Conservation (phyloP, 768 basidiomycete species). For the Nidularia sp. region DNA sequence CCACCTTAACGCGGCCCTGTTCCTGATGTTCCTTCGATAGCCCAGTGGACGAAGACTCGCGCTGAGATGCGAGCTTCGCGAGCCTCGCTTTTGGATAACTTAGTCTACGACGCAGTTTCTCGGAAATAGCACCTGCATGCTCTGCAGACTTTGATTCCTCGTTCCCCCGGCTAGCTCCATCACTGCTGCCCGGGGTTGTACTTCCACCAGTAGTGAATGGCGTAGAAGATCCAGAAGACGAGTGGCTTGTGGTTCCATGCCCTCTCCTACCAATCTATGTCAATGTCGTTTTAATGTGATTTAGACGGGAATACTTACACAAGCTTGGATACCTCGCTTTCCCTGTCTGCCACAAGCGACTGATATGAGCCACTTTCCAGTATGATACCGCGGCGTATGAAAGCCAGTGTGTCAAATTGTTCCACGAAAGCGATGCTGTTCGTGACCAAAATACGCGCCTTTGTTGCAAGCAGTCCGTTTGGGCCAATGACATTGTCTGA, state of each 20-base stretch:
- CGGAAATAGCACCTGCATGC: conserved; percentile 30
- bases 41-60: conserved; percentile 37
- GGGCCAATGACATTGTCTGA: conserved; percentile 85
- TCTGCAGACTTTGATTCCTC: conserved; percentile 18
- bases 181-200: conserved; percentile 24
- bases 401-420: conserved; percentile 71
- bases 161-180: not conserved
- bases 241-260: conserved; percentile 35
- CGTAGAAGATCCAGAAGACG: conserved; percentile 46
- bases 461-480: conserved; percentile 72
- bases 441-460: conserved; percentile 83
- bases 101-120: conserved; percentile 52
- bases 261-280: conserved; percentile 24
- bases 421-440: conserved; percentile 83
- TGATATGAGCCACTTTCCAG: conserved; percentile 70
- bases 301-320: conserved; percentile 43
- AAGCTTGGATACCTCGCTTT: conserved; percentile 69
- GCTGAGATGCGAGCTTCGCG: conserved; percentile 33
- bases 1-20: conserved; percentile 72
- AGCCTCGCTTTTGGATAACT: conserved; percentile 59
- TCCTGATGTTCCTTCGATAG: conserved; percentile 70
- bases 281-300: not conserved
- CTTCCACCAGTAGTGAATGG: conserved; percentile 38
- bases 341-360: conserved; percentile 51
- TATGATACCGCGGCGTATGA: conserved; percentile 79